Conservation (phyloP, 1,284 basidiomycete genomes). For the Puccinia coronata region DNA sequence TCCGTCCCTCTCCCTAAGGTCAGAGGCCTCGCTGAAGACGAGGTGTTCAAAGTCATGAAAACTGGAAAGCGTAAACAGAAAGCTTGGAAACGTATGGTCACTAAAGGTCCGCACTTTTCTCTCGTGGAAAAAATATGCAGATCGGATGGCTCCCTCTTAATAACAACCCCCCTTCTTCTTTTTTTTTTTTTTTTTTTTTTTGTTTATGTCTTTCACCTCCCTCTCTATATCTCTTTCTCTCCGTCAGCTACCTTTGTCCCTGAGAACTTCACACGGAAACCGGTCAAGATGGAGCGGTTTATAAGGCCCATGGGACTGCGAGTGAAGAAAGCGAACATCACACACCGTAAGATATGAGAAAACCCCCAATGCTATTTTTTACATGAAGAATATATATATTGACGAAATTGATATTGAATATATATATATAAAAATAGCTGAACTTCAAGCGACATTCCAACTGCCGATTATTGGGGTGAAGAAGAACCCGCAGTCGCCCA, state of each 20-base stretch:
- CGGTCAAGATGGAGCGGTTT: constrained; percentile 98
- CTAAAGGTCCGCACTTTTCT: constrained; percentile 81
- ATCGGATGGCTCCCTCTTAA: no score
- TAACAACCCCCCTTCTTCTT: no score
- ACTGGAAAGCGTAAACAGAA: constrained; percentile 97
- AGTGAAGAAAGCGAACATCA: constrained; percentile 98
- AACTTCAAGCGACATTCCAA: constrained; percentile 98
- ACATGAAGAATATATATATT: background rate
- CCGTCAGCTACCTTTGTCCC: constrained; percentile 48
- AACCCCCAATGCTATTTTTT: no score
- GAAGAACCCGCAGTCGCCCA: constrained; percentile 98
- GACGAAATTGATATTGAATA: no score
- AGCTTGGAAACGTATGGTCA: constrained; percentile 99
- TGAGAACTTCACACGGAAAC: constrained; percentile 96
- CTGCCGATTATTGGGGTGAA: constrained; percentile 97
- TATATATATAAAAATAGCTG: constrained; percentile 65
- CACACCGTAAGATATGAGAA: constrained; percentile 75
- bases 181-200: background rate
- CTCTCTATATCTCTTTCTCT: no score
- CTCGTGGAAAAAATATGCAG: no score
- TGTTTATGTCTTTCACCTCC: no score
- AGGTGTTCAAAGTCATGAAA: constrained; percentile 99
- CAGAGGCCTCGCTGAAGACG: constrained; percentile 96
- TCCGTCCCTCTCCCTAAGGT: constrained; percentile 96
- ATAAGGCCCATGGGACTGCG: constrained; percentile 95